A percentile compares a stretch with the other conserved stretches of the same genome.
phyloP scores from a whole-genome alignment of 192 early-diverging fungal species.

The Backusella mclennaniae region DNA sequence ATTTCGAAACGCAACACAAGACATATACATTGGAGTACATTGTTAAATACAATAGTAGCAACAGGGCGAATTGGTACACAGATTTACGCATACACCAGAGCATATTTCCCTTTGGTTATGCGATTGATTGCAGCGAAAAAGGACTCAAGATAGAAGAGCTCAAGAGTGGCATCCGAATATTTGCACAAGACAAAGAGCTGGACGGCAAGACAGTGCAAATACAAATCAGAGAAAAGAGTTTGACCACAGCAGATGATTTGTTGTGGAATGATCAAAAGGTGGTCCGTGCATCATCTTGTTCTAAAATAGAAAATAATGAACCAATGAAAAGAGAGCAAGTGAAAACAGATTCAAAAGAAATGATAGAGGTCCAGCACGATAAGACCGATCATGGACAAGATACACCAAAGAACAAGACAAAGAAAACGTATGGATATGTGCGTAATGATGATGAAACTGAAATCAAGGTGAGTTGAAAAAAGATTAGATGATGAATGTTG shows the following conservation, averaged over 20 bases:
- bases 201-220: constrained; percentile 22
- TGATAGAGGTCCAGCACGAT: background rate
- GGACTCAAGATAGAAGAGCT: constrained; percentile 32
- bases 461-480: background rate
- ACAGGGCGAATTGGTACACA: constrained; percentile 29
- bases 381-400: background rate
- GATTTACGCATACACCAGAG: constrained; percentile 40
- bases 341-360: background rate
- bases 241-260: background rate
- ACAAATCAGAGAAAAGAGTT: background rate
- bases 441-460: background rate
- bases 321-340: background rate
- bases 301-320: background rate
- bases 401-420: background rate
- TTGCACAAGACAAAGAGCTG: constrained; percentile 8
- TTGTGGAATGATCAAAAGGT: background rate
- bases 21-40: constrained; percentile 36
- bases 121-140: constrained; percentile 33
- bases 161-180: constrained; percentile 42
- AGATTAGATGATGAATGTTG: background rate
- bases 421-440: background rate
- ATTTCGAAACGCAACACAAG: constrained; percentile 38
- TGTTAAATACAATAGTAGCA: constrained; percentile 12
- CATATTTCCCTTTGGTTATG: constrained; percentile 45
- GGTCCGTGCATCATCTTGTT: background rate